Evolutionary conservation across 2,329 filamentous ascomycete species (phyloP).

Genomic region (Trichoderma sp.): DNA sequence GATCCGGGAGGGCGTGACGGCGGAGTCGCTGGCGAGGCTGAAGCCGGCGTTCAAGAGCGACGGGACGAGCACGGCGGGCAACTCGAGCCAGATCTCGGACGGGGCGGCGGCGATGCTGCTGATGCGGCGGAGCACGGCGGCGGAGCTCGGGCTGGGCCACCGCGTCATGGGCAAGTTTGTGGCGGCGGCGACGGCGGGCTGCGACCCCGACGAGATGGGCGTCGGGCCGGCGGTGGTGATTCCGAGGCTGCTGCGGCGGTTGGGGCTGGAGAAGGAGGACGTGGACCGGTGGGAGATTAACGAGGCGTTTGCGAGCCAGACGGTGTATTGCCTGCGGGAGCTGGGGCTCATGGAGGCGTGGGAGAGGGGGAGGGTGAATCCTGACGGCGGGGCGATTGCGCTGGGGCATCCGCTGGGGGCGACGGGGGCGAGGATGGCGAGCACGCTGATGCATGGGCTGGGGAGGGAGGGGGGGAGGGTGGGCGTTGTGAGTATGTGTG

Average conservation of each 20-base stretch:
- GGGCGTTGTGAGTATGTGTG: slow-evolving; percentile 89
- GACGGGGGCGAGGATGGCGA: slow-evolving; percentile 79
- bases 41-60: slow-evolving; percentile 82
- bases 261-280: slow-evolving; percentile 68
- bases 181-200: slow-evolving; percentile 73
- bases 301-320: slow-evolving; percentile 72
- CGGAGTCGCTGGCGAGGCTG: slow-evolving; percentile 73
- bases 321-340: slow-evolving; percentile 70
- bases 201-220: slow-evolving; percentile 90
- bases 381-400: slow-evolving; percentile 92
- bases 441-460: slow-evolving; percentile 67
- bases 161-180: slow-evolving; percentile 83
- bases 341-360: slow-evolving; percentile 65
- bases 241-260: slow-evolving; percentile 72
- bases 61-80: slow-evolving; percentile 82
- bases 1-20: slow-evolving; percentile 67
- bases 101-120: slow-evolving; percentile 82
- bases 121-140: slow-evolving; percentile 81
- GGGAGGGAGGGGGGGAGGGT: slow-evolving; percentile 72
- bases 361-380: slow-evolving; percentile 75
- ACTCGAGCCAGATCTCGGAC: slow-evolving; percentile 83
- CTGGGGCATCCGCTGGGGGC: slow-evolving; percentile 89
- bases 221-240: slow-evolving; percentile 86
- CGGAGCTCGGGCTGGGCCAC: slow-evolving; percentile 67
- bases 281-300: slow-evolving; percentile 92